Conservation (phyloP, 2,329 filamentous ascomycete species). For the Aspergillus pseudoviridinutans region DNA sequence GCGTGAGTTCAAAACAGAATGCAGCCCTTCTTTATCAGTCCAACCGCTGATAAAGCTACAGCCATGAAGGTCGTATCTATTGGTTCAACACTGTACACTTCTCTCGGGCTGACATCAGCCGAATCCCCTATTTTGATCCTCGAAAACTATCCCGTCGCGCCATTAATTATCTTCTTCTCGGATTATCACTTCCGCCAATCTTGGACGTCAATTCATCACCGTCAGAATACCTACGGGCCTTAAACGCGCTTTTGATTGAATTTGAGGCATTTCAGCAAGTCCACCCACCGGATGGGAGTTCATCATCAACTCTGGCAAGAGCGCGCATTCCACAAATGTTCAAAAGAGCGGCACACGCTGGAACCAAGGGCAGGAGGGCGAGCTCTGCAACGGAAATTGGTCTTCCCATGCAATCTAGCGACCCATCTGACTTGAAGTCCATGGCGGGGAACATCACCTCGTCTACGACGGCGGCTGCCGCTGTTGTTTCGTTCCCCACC, state of each 20-base stretch:
- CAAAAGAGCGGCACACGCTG: constrained; percentile 58
- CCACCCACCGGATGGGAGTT: constrained; percentile 71
- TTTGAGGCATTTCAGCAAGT: constrained; percentile 92
- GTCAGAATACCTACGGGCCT: constrained; percentile 78
- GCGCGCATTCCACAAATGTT: constrained; percentile 82
- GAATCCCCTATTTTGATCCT: constrained; percentile 80
- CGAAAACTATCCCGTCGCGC: constrained; percentile 84
- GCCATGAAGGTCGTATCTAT: constrained; percentile 89
- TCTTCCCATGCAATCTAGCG: constrained; percentile 48
- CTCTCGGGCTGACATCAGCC: constrained; percentile 71
- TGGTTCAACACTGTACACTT: constrained; percentile 99
- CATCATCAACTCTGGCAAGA: constrained; percentile 66
- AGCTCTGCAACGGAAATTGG: constrained; percentile 60
- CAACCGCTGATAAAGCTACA: constrained; percentile 36
- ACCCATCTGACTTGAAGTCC: constrained; percentile 46
- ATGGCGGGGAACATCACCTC: constrained; percentile 39
- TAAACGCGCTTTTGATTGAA: constrained; percentile 81
- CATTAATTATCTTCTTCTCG: constrained; percentile 88
- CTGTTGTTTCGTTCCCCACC: constrained; percentile 38
- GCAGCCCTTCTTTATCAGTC: neutral
- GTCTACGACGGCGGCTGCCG: constrained; percentile 34
- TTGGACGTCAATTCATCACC: constrained; percentile 78
- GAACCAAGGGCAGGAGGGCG: constrained; percentile 54
- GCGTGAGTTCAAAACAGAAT: constrained; percentile 58
- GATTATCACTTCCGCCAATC: constrained; percentile 83